Evolutionary conservation across 805 yeast genomes (phyloP).

Genomic region (Starmera quercuum): DNA sequence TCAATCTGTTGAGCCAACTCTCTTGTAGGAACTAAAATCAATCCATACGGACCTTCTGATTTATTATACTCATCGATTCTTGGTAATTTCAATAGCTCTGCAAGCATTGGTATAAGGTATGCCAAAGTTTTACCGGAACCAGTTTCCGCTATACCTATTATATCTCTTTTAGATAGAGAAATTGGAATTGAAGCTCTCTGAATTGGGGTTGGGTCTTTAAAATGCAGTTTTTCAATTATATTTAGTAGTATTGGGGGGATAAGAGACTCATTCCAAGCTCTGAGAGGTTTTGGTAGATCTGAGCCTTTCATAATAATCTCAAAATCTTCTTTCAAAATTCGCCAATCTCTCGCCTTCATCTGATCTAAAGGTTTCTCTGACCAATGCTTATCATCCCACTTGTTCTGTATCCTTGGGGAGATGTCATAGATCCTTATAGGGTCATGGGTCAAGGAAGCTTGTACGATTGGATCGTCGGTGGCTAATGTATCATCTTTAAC

Average conservation of each 20-base stretch:
- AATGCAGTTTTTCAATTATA: slow-evolving; percentile 35
- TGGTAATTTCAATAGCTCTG: slow-evolving; percentile 43
- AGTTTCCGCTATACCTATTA: slow-evolving; percentile 90
- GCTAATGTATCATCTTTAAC: slow-evolving; percentile 56
- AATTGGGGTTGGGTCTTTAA: slow-evolving; percentile 75
- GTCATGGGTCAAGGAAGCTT: slow-evolving; percentile 4
- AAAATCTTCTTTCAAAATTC: slow-evolving; percentile 74
- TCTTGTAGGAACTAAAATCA: slow-evolving; percentile 86
- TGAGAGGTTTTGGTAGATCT: slow-evolving; percentile 43
- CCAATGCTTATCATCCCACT: slow-evolving; percentile 43
- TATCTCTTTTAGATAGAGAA: slow-evolving; percentile 50
- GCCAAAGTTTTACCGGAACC: slow-evolving; percentile 95
- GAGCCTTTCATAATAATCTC: slow-evolving; percentile 50
- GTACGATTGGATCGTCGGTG: slow-evolving; percentile 34
- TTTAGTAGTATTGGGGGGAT: slow-evolving; percentile 36
- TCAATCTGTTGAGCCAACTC: slow-evolving; percentile 89
- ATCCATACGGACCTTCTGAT: slow-evolving; percentile 61
- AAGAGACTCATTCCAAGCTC: slow-evolving; percentile 64
- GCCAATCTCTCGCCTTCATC: slow-evolving; percentile 87
- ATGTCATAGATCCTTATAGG: background rate
- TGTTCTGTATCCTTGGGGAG: slow-evolving; percentile 4
- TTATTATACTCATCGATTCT: slow-evolving; percentile 37
- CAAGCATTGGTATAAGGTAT: slow-evolving; percentile 64
- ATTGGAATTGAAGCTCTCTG: slow-evolving; percentile 85
- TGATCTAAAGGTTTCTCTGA: slow-evolving; percentile 48